These are phyloP conservation scores for Manihot esculenta DNA, from an alignment of 441 rosid species.

Conservation along the genomic window DNA sequence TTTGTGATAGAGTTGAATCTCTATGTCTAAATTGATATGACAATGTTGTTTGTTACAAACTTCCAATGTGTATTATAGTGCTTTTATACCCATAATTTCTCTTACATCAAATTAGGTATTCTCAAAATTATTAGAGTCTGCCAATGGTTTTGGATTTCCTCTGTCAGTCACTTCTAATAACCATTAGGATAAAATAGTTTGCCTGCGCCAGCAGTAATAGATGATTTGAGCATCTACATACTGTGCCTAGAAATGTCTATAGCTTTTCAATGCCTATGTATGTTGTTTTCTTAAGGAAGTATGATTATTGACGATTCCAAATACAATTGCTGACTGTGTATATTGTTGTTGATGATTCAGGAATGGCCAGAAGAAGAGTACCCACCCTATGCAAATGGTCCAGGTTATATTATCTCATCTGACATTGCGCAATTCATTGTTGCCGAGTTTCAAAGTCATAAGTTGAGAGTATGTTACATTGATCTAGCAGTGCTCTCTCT, in stretches of 20 bases:
- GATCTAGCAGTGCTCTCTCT: not conserved
- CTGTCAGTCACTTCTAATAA: no score
- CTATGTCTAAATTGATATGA: slow-evolving; percentile 2
- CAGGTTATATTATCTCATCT: slow-evolving; percentile 80
- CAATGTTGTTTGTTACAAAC: not conserved
- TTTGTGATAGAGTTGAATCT: not conserved
- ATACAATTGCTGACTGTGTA: not conserved
- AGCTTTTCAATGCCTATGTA: no score
- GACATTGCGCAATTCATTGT: slow-evolving; percentile 73
- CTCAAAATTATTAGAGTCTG: no score
- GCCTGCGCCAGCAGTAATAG: no score
- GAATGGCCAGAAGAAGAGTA: slow-evolving; percentile 99
- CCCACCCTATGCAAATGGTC: slow-evolving; percentile 97
- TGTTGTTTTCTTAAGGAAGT: no score
- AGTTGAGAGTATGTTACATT: slow-evolving; percentile 54
- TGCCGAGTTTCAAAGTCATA: slow-evolving; percentile 69
- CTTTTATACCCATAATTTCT: no score
- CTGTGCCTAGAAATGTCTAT: not conserved
- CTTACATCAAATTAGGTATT: no score
- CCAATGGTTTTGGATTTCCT: no score
- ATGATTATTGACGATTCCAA: no score
- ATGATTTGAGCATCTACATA: not conserved
- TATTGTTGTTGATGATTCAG: slow-evolving; percentile 29
- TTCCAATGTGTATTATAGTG: not conserved
- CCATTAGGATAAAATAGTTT: no score